These are phyloP conservation scores for Acacia confusa DNA, from an alignment of 306 rosid genomes.

Conservation along the genomic window DNA sequence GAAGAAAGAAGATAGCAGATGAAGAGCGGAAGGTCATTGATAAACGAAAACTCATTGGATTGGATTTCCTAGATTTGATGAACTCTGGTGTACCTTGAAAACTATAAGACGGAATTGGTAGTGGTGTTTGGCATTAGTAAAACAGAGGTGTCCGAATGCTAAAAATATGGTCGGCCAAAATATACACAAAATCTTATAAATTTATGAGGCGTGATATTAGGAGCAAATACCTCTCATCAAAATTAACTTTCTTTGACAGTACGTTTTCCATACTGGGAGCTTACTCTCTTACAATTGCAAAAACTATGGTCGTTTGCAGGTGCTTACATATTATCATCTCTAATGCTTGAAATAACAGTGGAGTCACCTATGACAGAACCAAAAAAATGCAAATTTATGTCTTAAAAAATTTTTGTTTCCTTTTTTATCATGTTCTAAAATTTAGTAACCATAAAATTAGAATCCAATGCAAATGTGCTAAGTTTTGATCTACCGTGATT, in stretches of 20 bases:
- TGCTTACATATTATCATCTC: conserved; percentile 13
- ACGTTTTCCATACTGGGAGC: not conserved
- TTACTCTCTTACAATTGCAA: not conserved
- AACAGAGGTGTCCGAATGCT: not conserved
- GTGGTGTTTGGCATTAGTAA: not conserved
- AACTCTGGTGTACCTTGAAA: conserved; percentile 3
- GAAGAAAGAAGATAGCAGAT: not conserved
- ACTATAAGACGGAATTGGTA: not conserved
- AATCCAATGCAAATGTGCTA: not conserved
- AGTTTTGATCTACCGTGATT: not conserved
- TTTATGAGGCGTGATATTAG: not conserved
- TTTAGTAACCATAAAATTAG: not conserved
- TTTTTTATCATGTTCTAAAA: not conserved
- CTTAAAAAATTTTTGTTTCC: not conserved
- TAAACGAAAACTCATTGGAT: not conserved
- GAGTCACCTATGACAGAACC: conserved; percentile 44
- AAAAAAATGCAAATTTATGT: not conserved
- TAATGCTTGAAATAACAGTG: conserved; percentile 48
- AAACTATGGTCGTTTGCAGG: not conserved
- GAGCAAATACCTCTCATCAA: not conserved
- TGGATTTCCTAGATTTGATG: not conserved
- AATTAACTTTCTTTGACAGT: not conserved
- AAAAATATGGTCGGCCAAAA: not conserved
- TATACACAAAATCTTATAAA: not conserved
- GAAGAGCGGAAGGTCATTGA: conserved; percentile 23